Conservation (phyloP, 805 yeast species). For the Dipodascus geniculatus region DNA sequence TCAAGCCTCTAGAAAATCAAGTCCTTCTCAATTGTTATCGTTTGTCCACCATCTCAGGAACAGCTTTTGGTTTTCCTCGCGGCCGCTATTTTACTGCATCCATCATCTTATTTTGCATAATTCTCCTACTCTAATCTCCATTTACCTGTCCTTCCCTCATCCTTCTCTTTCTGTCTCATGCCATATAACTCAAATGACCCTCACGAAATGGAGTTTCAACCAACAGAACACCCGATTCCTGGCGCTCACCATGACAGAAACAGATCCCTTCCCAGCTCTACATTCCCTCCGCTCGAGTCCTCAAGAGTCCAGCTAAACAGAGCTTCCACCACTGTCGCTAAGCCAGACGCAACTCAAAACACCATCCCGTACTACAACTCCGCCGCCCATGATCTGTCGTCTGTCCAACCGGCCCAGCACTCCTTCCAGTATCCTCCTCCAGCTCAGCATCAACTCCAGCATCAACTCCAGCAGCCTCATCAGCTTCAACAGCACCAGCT, state of each 20-base stretch:
- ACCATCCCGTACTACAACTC: not conserved
- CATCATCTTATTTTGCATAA: constrained; percentile 1
- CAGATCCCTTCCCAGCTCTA: constrained; percentile 16
- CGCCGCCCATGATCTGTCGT: not conserved
- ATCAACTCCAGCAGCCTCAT: not conserved
- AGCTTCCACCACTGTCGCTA: constrained; percentile 3
- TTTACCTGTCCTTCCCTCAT: not conserved
- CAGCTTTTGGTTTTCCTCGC: not conserved
- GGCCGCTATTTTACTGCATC: not conserved
- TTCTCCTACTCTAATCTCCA: too few species aligned
- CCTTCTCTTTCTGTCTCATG: not conserved
- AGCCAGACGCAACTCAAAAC: constrained; percentile 2
- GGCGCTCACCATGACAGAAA: constrained; percentile 15
- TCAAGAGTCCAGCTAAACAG: constrained; percentile 8
- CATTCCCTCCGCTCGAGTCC: constrained; percentile 3
- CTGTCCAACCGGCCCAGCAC: not conserved
- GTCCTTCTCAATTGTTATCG: not conserved
- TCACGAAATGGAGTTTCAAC: not conserved
- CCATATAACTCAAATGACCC: not conserved
- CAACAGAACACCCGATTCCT: not conserved
- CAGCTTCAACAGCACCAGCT: too few species aligned
- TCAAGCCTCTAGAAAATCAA: too few species aligned
- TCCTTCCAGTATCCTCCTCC: not conserved
- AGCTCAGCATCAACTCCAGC: not conserved
- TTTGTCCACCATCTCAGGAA: not conserved